Evolutionary conservation across 495 filamentous ascomycete species (phyloP), one percentile per base, ranked within the genome.

Genomic region (Aspergillus ellipticus): DNA sequence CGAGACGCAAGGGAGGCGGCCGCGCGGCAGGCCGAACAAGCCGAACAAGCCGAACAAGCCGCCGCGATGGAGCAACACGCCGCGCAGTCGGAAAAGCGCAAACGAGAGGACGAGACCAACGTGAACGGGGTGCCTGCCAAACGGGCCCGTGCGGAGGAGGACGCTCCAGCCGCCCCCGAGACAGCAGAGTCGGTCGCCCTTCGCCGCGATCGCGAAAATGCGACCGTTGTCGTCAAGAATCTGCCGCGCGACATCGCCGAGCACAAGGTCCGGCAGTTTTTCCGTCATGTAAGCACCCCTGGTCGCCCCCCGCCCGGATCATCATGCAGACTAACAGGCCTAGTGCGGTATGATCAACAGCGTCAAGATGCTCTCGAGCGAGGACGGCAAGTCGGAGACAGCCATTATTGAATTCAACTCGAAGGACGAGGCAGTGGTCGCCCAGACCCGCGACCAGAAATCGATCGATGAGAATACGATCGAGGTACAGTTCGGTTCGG

Each of bases 121-220:
- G 56, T 56, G 15, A 77, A 78, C 41, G 75, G 72, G 1, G 63
- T 63, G 39, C 66, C 67, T 13, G 78, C 59, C 57, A 92, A 90
- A 72, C 85, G 85, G 43, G 67, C 73, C 5, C 85, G 83, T 61
- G 80, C 74, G 11, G 75, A 77, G 35, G 75, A 78, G n/a, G 56
- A 61, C 19, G 63, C 56, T 45, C n/a, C 66, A n/a, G 51, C 63
- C 54, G 53, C 62, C 28, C 43, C 29, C 17, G 68, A 65, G 21
- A 29, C 45, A 29, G 59, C 65, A 7, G 73, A 74, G 49, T 54
- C 71, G 4, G 72, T 72, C 1, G 68, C 68, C 6, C 73, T 80
- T 20, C 89, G 87, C 61, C 85, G 94, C 28, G 92, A 97, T 67
- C 85, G 94, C 37, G 94, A 98, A 61, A 86, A 96, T 66, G 87